Conservation (phyloP, 768 basidiomycete species). For the Calocybe indica region DNA sequence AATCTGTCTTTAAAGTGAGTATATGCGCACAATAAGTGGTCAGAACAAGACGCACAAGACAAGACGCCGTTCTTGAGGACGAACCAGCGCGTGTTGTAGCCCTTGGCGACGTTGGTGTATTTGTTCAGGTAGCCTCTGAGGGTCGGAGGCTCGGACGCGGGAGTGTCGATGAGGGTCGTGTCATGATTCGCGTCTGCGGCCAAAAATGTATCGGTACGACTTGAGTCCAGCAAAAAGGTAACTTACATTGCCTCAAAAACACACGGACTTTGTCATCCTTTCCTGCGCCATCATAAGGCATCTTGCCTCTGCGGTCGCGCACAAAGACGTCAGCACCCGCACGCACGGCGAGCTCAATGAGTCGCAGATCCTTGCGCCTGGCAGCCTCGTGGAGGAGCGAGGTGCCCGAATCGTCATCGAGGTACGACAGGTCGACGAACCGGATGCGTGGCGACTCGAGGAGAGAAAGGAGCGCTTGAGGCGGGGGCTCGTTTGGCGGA, state of each 20-base stretch:
- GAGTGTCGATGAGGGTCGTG: slow-evolving; percentile 53
- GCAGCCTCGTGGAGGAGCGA: slow-evolving; percentile 87
- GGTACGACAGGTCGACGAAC: slow-evolving; percentile 70
- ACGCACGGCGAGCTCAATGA: slow-evolving; percentile 80
- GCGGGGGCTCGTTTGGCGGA: slow-evolving; percentile 31
- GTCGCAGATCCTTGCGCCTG: slow-evolving; percentile 66
- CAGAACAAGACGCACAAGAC: slow-evolving; percentile 54
- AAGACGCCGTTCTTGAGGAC: slow-evolving; percentile 80
- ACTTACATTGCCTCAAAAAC: slow-evolving; percentile 79
- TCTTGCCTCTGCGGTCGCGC: slow-evolving; percentile 68
- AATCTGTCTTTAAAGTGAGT: slow-evolving; percentile 43
- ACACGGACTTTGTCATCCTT: slow-evolving; percentile 80
- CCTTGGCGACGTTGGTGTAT: slow-evolving; percentile 88
- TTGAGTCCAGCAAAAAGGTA: not conserved
- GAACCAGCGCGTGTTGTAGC: slow-evolving; percentile 90
- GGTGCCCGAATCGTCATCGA: slow-evolving; percentile 73
- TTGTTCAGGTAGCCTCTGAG: slow-evolving; percentile 84
- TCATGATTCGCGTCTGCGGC: slow-evolving; percentile 75
- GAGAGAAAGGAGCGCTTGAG: slow-evolving; percentile 43
- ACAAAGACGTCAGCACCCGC: slow-evolving; percentile 89
- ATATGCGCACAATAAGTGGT: not conserved
- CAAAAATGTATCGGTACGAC: not conserved
- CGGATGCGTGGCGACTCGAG: slow-evolving; percentile 64
- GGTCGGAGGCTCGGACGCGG: slow-evolving; percentile 46
- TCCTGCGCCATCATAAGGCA: slow-evolving; percentile 59